Percentiles rank a stretch among this genome's conserved stretches.
Evolutionary conservation across 768 basidiomycete genomes (phyloP).

Genomic region (Mycena haematopus): DNA sequence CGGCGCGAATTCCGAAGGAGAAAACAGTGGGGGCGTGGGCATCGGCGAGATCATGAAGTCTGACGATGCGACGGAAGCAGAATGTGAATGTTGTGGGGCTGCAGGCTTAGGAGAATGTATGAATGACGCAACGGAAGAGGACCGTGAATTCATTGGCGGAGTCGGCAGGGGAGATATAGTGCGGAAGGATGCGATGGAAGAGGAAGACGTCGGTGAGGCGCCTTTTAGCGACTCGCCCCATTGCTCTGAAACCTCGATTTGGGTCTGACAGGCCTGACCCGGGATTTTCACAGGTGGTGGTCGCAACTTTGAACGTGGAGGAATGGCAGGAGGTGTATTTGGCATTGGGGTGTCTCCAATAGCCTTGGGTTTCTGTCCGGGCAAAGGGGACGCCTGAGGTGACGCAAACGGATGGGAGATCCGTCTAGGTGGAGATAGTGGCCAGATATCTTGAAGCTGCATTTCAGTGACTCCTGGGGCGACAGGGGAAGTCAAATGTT

Average conservation of each 20-base stretch:
- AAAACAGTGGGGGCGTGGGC: slow-evolving; percentile 23
- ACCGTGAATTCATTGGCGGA: slow-evolving; percentile 9
- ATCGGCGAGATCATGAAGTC: slow-evolving; percentile 22
- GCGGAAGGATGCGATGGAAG: slow-evolving; percentile 10
- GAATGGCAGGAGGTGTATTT: slow-evolving; percentile 14
- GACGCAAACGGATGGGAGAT: slow-evolving; percentile 3
- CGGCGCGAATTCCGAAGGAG: slow-evolving; percentile 10
- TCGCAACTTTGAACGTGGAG: slow-evolving; percentile 25
- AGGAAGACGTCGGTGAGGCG: slow-evolving; percentile 10
- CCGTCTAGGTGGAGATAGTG: slow-evolving; percentile 6
- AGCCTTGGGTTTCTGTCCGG: background rate
- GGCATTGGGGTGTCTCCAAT: background rate
- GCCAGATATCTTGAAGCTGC: background rate
- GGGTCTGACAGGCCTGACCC: background rate
- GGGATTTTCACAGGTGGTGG: slow-evolving; percentile 28
- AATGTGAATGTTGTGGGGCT: slow-evolving; percentile 15
- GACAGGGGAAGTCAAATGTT: background rate
- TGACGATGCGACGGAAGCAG: slow-evolving; percentile 17
- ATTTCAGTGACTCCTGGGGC: background rate
- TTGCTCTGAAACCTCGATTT: background rate
- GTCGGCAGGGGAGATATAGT: slow-evolving; percentile 19
- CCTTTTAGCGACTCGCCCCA: background rate
- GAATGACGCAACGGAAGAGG: slow-evolving; percentile 11
- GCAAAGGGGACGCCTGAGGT: background rate
- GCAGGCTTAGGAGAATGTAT: slow-evolving; percentile 13